Base-by-base conservation (phyloP, 768 basidiomycete genomes). In the Flagelloscypha sp. region DNA sequence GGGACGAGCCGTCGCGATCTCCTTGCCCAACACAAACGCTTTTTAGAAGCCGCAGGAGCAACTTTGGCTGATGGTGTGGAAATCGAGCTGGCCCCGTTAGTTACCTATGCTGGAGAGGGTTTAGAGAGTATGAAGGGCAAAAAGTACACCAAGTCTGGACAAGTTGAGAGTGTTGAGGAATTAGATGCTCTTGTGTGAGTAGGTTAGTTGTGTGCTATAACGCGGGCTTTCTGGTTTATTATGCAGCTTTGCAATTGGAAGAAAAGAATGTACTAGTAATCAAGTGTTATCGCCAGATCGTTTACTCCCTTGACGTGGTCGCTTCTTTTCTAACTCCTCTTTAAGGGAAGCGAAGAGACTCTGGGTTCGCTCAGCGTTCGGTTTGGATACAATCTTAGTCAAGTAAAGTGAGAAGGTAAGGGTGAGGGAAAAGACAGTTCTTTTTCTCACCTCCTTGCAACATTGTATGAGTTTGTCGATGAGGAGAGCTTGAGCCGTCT, bases 71-170 rank as follows among this genome's bases (percentile, higher is more conserved):
- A 82, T 1, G 81, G 69, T 24, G 78, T 84, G 12, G 85, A 93
- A 55, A 83, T 98, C 38, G 95, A 99, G 60, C 63, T 98, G 34
- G 86, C 85, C 2, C 92, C 95, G 12, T 63, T 80, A 7, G 79
- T 93, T 38, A 83, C 76, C 49, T 99, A 97, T 45, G 82, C 84
- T 15, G 95, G 95, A 11, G 95, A 99, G 56, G 94, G 90, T 2
- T 60, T 98, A 41, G 79, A 84, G 48, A 62, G 57, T 31, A 69
- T 85, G 31, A 79, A 78, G 57, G 92, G 89, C 29, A 81, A 81
- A 65, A 72, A 58, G 19, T 83, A 90, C 56, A 70, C 70, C 30
- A 84, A 73, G 55, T 84, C 83, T 11, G 89, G 88, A 7, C 53
- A 74, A 23, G 80, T 80, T 12, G 73, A 65, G 49, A 60, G 61